These are phyloP conservation scores for Rhizophagus sp. DNA, from an alignment of 192 early-diverging fungal species.

Conservation along the genomic window DNA sequence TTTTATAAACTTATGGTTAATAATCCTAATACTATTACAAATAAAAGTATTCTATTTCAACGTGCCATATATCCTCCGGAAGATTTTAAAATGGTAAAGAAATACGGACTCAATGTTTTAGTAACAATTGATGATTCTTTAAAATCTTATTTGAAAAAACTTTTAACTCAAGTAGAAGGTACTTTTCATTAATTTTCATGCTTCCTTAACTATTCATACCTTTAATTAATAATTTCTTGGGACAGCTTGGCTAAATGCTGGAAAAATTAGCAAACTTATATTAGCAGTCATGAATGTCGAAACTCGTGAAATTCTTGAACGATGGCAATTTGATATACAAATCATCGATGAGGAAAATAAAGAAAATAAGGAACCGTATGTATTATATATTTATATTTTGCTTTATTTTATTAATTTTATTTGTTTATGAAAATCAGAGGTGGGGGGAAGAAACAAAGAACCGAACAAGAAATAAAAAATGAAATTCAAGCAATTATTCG, in stretches of 20 bases:
- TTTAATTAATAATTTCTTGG: neutral
- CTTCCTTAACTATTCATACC: neutral
- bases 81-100: conserved; percentile 84
- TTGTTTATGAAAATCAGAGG: conserved; percentile 5
- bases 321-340: conserved; percentile 94
- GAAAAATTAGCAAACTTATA: conserved; percentile 81
- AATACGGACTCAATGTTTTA: conserved; percentile 84
- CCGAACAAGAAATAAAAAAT: conserved; percentile 61
- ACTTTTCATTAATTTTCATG: conserved; percentile 19
- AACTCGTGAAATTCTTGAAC: conserved; percentile 80
- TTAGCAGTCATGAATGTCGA: conserved; percentile 85
- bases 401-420: neutral
- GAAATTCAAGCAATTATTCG: conserved; percentile 91
- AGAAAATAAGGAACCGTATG: neutral
- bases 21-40: no score
- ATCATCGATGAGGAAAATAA: conserved; percentile 55
- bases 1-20: no score
- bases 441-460: conserved; percentile 37
- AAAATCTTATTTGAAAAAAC: conserved; percentile 70
- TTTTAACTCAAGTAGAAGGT: conserved; percentile 83
- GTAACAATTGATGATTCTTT: conserved; percentile 76
- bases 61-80: conserved; percentile 92
- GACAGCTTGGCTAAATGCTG: conserved; percentile 75
- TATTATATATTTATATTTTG: neutral
- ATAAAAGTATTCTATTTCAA: conserved; percentile 82